Evolutionary conservation across 805 yeast genomes (phyloP), one percentile per base, ranked within the genome.

Genomic region (Lipomyces chichibuensis): DNA sequence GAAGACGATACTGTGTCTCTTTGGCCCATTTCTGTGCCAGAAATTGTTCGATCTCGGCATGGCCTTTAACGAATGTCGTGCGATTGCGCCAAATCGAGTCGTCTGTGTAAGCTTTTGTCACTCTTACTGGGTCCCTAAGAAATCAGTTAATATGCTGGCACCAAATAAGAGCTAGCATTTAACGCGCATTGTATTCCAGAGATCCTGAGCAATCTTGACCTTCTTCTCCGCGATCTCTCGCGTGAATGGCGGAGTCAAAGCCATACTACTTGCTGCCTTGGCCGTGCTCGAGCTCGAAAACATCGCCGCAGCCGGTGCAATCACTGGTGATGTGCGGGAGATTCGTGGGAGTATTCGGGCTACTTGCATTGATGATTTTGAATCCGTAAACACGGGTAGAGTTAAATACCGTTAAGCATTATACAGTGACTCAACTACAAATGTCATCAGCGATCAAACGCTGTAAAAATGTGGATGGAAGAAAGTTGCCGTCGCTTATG

Each of bases 41-140:
- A 27, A 68, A 68, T 52, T 54, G 9, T 59, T 65, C 69, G 49
- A 68, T 68, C 57, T 62, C 67, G 9, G 43, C 54, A 5, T 60
- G 62, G 39, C 71, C 71, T 3, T 29, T 58, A 8, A 65, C 52
- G 39, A 68, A 68, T 29, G 66, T 52, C 27, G 60, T 52, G 32
- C 71, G 64, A 58, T 68, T 68, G 20, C 71, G 69, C 71, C 71
- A 68, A 55, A 65, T 43, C 29, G 69, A 68, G 55, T 65, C 62
- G 4, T 53, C 56, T 3, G 67, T 63, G 43, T 65, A 68, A 33
- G 71, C 71, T 11, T 14, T 35, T 8, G 71, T 63, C 1, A 68
- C 71, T 25, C 46, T 35, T 9, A 37, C 46, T 23, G 70, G 64
- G 37, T 66, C 49, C 54, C 69, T 66, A 14, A 58, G 46, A 27